Percentiles rank a stretch among this genome's conserved stretches.
phyloP scores from a whole-genome alignment of 2,329 filamentous ascomycete genomes.

The Colletotrichum tofieldiae region DNA sequence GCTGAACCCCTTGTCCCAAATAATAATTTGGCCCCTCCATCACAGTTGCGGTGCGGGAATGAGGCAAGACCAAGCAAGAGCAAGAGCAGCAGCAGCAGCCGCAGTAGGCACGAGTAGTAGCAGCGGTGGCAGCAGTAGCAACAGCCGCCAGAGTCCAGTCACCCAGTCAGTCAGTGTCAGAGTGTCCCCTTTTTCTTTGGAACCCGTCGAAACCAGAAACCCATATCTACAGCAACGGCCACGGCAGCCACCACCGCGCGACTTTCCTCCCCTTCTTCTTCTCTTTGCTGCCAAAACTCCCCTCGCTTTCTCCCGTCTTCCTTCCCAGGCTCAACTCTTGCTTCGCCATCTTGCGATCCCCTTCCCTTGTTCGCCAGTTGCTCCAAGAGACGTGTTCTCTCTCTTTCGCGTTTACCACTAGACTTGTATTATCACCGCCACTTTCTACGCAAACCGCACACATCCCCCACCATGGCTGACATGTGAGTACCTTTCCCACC shows the following conservation, averaged over 20 bases:
- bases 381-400: slow-evolving; percentile 15
- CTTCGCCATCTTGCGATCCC: slow-evolving; percentile 10
- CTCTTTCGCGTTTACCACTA: neutral
- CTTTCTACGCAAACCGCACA: slow-evolving; percentile 16
- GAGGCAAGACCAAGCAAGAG: slow-evolving; percentile 10
- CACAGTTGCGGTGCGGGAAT: slow-evolving; percentile 41
- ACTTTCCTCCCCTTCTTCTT: slow-evolving; percentile 8
- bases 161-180: neutral
- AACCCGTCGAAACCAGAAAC: slow-evolving; percentile 32
- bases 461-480: slow-evolving; percentile 49
- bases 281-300: slow-evolving; percentile 27
- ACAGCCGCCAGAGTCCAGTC: neutral
- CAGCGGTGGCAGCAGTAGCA: neutral
- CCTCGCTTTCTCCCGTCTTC: neutral
- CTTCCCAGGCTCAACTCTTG: slow-evolving; percentile 3
- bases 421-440: slow-evolving; percentile 6
- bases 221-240: slow-evolving; percentile 44
- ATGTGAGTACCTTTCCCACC: slow-evolving; percentile 43
- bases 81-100: slow-evolving; percentile 5
- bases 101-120: slow-evolving; percentile 11
- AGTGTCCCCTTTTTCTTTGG: slow-evolving; percentile 40
- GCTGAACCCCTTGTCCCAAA: slow-evolving; percentile 42
- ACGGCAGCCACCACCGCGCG: slow-evolving; percentile 12
- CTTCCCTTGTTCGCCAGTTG: slow-evolving; percentile 14
- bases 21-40: slow-evolving; percentile 60